Evolutionary conservation across 2,329 filamentous ascomycete species (phyloP), one percentile per base, ranked within the genome.

Genomic region (Escovopsis weberi): DNA sequence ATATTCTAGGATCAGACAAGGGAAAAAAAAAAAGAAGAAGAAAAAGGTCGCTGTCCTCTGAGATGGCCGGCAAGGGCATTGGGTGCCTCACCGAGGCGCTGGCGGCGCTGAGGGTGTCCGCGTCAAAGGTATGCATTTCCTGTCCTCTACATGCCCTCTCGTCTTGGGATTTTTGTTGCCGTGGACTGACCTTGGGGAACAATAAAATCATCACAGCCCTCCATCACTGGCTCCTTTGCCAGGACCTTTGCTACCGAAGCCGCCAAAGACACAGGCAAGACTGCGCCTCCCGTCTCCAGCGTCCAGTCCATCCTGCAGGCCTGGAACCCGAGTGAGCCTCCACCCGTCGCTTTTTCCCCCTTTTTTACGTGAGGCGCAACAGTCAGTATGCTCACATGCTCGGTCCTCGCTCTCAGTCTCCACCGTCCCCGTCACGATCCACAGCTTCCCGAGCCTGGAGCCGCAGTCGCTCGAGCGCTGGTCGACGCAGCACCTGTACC

Each of bases 401-500:
- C 15, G 15, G 15, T 26, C 23, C 32, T 32, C 35, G 37, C 19
- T 10, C 28, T 6, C 47, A 74, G 75, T 68, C 50, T 68, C 70
- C 50, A 78, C 76, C 28, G 85, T 93, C 44, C 77, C 84, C 43
- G 74, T 89, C 47, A 96, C 89, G 43, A 76, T 95, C 62, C 87
- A 94, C 75, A 70, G 72, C 59, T 98, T 96, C 68, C 91, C 91
- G 33, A 76, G 79, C 10, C 78, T 95, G 64, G 87, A 95, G 62
- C 91, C 91, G 23, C 68, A 78, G 39, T 70, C 77, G 40, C 82
- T 93, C 60, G 77, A 85, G 58, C 65, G 76, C 54, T 96, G 88
- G 69, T 80, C 83, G 35, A 69, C 78, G 47, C 82, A 84, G 55
- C 86, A 95, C 62, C 82, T 98, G 37, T 69, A 84, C 57, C 76